These are phyloP conservation scores for Barbarea vulgaris DNA, from an alignment of 345 rosid species.

Conservation along the genomic window DNA sequence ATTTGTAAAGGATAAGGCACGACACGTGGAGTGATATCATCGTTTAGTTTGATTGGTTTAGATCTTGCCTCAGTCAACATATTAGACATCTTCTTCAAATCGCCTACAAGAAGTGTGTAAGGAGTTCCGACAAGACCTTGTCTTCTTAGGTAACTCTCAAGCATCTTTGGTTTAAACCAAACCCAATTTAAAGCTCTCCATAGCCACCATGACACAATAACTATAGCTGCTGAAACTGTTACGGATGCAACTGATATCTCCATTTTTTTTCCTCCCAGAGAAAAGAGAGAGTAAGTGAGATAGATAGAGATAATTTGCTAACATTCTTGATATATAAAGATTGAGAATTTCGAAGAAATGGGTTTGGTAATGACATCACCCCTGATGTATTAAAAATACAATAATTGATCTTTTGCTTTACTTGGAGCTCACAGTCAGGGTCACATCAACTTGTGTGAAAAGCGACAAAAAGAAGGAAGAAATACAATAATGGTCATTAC, in stretches of 20 bases:
- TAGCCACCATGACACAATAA: constrained; percentile 20
- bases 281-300: neutral
- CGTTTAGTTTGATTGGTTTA: constrained; percentile 21
- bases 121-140: constrained; percentile 41
- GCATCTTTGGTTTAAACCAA: constrained; percentile 41
- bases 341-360: neutral
- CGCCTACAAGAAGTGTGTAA: constrained; percentile 29
- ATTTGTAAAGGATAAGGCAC: neutral
- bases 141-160: constrained; percentile 34
- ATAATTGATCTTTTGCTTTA: neutral
- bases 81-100: neutral
- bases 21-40: constrained; percentile 25
- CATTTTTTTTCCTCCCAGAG: neutral
- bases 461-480: neutral
- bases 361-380: constrained; percentile 15
- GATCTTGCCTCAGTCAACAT: constrained; percentile 24
- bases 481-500: too few relatives aligned
- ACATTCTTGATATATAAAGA: neutral
- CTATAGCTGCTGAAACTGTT: constrained; percentile 25
- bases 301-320: neutral
- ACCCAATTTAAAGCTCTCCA: constrained; percentile 41
- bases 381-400: neutral
- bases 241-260: constrained; percentile 4
- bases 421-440: neutral
- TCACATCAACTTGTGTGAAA: neutral